Evolutionary conservation across 257 asterid species (phyloP).

Genomic region (Fraxinus cuspidata): DNA sequence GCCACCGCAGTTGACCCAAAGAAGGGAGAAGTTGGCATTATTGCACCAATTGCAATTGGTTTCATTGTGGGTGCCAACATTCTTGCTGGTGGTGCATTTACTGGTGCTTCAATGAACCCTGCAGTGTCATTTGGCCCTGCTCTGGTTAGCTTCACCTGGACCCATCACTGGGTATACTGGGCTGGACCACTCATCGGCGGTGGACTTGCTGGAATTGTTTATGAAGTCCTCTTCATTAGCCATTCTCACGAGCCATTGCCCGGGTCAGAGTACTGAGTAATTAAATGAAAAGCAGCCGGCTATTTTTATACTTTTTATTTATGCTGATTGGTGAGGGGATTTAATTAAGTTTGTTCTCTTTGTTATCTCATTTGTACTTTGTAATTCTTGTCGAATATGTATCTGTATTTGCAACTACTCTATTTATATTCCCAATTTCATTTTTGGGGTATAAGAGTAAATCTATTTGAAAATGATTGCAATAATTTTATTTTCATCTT

Average conservation of each 20-base stretch:
- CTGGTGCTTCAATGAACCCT: conserved; percentile 66
- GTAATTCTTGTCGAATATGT: too few species aligned
- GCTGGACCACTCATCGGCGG: conserved; percentile 53
- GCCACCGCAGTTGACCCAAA: conserved; percentile 66
- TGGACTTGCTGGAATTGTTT: conserved; percentile 46
- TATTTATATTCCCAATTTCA: too few species aligned
- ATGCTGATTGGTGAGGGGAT: too few species aligned
- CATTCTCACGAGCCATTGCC: conserved; percentile 46
- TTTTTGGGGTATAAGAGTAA: too few species aligned
- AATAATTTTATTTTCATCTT: too few species aligned
- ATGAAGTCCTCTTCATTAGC: conserved; percentile 49
- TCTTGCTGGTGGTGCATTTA: conserved; percentile 55
- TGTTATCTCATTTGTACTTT: too few species aligned
- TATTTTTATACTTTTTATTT: too few species aligned
- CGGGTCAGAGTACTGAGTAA: conserved; percentile 18
- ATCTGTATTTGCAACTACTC: too few species aligned
- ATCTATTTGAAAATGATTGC: too few species aligned
- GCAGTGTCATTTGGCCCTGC: conserved; percentile 56
- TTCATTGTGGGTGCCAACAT: conserved; percentile 60
- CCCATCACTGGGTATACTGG: conserved; percentile 62
- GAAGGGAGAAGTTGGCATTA: conserved; percentile 53
- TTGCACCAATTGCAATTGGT: conserved; percentile 57
- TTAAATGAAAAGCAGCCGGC: background rate
- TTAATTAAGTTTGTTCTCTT: too few species aligned
- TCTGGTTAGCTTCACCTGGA: conserved; percentile 36